Conservation (phyloP, 2,329 filamentous ascomycete genomes). For the Cytospora chrysosperma region DNA sequence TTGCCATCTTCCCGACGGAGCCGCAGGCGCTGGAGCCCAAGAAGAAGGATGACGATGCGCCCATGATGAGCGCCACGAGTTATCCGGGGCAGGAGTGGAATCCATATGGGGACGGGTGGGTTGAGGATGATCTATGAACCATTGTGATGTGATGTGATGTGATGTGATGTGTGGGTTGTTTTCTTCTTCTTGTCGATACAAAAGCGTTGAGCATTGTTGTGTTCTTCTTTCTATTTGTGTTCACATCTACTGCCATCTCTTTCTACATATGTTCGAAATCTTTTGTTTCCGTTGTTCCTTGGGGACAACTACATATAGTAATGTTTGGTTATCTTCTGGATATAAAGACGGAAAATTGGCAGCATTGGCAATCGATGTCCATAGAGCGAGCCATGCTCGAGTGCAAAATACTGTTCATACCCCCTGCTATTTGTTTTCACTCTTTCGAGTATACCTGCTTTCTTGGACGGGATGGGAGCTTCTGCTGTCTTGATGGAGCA, state of each 20-base stretch:
- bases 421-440: neutral
- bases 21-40: constrained; percentile 32
- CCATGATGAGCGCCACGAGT: constrained; percentile 64
- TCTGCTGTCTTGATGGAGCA: neutral
- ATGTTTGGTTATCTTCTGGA: neutral
- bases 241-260: neutral
- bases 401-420: constrained; percentile 9
- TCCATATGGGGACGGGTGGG: constrained; percentile 43
- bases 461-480: neutral
- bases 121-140: constrained; percentile 29
- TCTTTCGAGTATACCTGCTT: neutral
- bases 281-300: neutral
- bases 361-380: neutral
- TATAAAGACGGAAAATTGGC: neutral
- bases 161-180: neutral
- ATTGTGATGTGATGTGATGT: neutral
- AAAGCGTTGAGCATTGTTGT: neutral
- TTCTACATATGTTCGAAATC: neutral
- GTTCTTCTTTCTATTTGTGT: neutral
- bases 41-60: constrained; percentile 45
- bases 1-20: constrained; percentile 39
- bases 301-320: neutral
- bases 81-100: constrained; percentile 73
- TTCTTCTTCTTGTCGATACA: neutral
- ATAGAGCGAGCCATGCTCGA: neutral